Evolutionary conservation across 225 moss, liverwort and hornwort species (phyloP).

Genomic region (Polytrichum commune): DNA sequence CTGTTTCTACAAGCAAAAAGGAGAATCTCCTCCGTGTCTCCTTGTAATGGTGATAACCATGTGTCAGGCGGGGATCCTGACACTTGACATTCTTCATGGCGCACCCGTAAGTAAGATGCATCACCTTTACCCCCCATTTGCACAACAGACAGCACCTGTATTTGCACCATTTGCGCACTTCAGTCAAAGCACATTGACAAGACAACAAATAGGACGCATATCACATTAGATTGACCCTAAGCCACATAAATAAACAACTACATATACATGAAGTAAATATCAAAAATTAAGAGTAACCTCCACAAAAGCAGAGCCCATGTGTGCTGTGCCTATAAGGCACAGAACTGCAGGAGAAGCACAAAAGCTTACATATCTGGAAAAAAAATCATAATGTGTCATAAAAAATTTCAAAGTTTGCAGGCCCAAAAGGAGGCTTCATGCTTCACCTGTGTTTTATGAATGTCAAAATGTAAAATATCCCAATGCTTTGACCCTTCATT

Average conservation of each 20-base stretch:
- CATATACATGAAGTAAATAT: no score
- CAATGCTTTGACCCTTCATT: constrained; percentile 58
- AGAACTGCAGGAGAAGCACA: background rate
- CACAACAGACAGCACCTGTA: constrained; percentile 59
- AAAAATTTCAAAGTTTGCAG: background rate
- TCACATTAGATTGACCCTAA: no score
- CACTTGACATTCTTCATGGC: constrained; percentile 85
- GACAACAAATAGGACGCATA: no score
- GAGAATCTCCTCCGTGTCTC: constrained; percentile 67
- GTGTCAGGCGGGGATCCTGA: constrained; percentile 66
- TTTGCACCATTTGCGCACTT: no score
- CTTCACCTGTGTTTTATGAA: constrained; percentile 74
- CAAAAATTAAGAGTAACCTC: no score
- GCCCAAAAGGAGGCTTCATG: constrained; percentile 5
- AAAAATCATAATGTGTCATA: background rate
- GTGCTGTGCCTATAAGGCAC: no score
- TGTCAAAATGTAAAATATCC: constrained; percentile 70
- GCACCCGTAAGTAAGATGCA: constrained; percentile 77
- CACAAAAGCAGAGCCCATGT: no score
- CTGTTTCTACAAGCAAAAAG: constrained; percentile 77
- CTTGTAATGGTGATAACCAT: constrained; percentile 46
- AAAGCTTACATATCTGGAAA: background rate
- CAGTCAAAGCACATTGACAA: no score
- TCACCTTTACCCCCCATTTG: constrained; percentile 65
- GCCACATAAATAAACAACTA: no score